Evolutionary conservation across 148 eudicot species (phyloP).

Genomic region (Selenicereus undatus): DNA sequence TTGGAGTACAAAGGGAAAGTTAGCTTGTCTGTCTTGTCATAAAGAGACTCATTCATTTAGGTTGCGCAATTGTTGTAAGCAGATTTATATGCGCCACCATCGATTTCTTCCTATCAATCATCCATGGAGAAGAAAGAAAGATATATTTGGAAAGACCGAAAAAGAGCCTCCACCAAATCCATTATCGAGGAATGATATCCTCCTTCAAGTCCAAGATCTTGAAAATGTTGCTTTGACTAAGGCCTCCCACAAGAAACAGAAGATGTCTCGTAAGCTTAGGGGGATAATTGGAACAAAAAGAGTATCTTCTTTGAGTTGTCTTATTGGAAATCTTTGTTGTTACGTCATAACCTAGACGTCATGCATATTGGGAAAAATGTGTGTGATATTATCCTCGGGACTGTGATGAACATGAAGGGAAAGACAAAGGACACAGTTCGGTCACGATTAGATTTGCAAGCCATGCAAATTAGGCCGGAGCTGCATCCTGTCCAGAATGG

Average conservation of each 20-base stretch:
- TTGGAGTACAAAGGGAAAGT: not conserved
- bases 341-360: too few species aligned
- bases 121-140: not conserved
- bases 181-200: not conserved
- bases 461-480: not conserved
- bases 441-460: not conserved
- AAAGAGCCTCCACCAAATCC: not conserved
- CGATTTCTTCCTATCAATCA: not conserved
- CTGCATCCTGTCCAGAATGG: not conserved
- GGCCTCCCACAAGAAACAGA: not conserved
- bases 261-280: not conserved
- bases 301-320: too few species aligned
- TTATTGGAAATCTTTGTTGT: too few species aligned
- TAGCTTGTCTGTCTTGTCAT: not conserved
- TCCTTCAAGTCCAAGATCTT: not conserved
- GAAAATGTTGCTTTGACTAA: not conserved
- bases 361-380: not conserved
- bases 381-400: constrained; percentile 2
- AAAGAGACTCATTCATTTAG: not conserved
- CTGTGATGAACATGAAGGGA: not conserved
- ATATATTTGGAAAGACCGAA: not conserved
- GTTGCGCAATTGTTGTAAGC: constrained; percentile 1
- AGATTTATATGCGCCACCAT: not conserved
- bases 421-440: constrained; percentile 5
- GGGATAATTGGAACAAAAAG: too few species aligned